Evolutionary conservation across 2,329 filamentous ascomycete species (phyloP), one percentile per base, ranked within the genome.

Genomic region (Pseudogymnoascus sp.): DNA sequence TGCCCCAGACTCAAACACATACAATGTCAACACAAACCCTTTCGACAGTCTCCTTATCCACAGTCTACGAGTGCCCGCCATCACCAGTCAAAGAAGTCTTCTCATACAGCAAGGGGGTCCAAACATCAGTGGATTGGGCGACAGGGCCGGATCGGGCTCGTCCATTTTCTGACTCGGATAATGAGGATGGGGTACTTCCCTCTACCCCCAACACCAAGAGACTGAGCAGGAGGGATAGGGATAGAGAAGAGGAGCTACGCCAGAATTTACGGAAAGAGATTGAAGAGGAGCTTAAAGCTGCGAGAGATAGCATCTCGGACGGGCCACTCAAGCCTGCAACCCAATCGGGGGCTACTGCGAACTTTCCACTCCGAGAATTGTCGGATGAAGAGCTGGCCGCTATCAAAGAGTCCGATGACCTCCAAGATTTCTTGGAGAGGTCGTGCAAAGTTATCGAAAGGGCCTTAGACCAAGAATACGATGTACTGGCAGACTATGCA

Each of bases 401-500:
- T 5, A 92, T 97, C 27, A 94, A 91, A 25, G 89, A 89, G 61
- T 97, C 93, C 0, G 87, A 93, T 31, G 94, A 97, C 59, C 99
- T 99, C 72, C 82, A 94, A 64, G 91, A 96, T 69, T 99, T 99
- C 71, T 86, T 99, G 31, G 94, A 99, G 71, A 85, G 91, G 68
- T 97, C 93, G 21, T 96, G 91, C 62, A 99, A 97, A 76, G 92
- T 99, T 58, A 93, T 99, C 68, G 94, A 99, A 77, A 86, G 94
- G 70, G 93, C 94, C 4, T 79, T 99, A 66, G 94, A 97, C 71
- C 89, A 96, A 71, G 91, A 97, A 71, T 99, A 97, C 74, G 94
- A 99, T 73, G 91, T 99, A 65, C 80, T 99, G 64, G 92, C 91
- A 63, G 92, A 99, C 76, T 99, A 99, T 75, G 91, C 92, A 39